A percentile compares a stretch with the other conserved stretches of the same genome.
phyloP scores from a whole-genome alignment of 805 yeast genomes.

The Candida alai region DNA sequence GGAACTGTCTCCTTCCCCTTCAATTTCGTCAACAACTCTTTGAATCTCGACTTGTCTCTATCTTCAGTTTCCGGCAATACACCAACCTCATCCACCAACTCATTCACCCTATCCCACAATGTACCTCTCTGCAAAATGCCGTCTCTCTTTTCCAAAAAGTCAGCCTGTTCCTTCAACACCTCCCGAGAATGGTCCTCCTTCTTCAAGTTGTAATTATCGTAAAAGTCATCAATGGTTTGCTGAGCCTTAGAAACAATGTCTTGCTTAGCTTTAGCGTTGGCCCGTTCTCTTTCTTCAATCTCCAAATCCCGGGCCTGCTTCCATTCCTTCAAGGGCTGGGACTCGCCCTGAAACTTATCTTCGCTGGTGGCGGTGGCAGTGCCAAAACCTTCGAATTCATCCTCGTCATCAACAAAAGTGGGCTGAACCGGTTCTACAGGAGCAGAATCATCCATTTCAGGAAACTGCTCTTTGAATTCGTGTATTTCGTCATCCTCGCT shows the following conservation, averaged over 20 bases:
- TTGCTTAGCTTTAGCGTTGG: slow-evolving; percentile 56
- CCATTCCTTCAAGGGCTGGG: slow-evolving; percentile 66
- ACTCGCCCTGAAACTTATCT: slow-evolving; percentile 35
- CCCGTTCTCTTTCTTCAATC: slow-evolving; percentile 73
- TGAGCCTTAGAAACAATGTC: slow-evolving; percentile 74
- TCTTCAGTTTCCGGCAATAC: slow-evolving; percentile 37
- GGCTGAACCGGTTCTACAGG: slow-evolving; percentile 15
- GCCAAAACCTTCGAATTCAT: slow-evolving; percentile 36
- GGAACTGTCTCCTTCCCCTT: slow-evolving; percentile 72
- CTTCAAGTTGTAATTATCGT: slow-evolving; percentile 84
- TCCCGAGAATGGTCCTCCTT: slow-evolving; percentile 64
- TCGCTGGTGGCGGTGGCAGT: slow-evolving; percentile 14
- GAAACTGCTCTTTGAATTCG: slow-evolving; percentile 63
- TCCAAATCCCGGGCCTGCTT: slow-evolving; percentile 74
- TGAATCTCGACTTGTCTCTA: slow-evolving; percentile 69
- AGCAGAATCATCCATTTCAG: slow-evolving; percentile 40
- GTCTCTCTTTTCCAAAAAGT: slow-evolving; percentile 72
- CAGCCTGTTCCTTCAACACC: slow-evolving; percentile 64
- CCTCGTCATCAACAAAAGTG: slow-evolving; percentile 27
- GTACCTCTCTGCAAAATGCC: slow-evolving; percentile 47
- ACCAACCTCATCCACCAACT: slow-evolving; percentile 46
- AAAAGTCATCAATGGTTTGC: slow-evolving; percentile 84
- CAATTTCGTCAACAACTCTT: slow-evolving; percentile 58
- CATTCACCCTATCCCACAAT: slow-evolving; percentile 58
- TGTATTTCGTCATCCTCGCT: slow-evolving; percentile 44